Percentiles rank a stretch among this genome's conserved stretches.
Evolutionary conservation across 768 basidiomycete species (phyloP).

Genomic region (Aureoboletus auriporus): DNA sequence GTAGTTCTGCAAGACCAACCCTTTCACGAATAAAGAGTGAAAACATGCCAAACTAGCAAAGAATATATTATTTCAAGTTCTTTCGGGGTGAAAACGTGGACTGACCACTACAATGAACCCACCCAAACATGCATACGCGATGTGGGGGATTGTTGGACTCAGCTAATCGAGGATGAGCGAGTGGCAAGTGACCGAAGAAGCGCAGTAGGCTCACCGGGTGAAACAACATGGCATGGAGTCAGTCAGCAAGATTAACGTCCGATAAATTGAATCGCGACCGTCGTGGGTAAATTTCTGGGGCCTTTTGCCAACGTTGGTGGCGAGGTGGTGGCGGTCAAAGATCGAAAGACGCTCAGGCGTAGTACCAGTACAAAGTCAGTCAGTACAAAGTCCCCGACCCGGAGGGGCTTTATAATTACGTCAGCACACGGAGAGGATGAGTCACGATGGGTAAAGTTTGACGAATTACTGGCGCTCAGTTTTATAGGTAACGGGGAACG

Average conservation of each 20-base stretch:
- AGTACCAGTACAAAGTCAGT: too few relatives aligned
- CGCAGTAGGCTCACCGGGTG: slow-evolving; percentile 39
- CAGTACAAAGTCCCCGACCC: too few relatives aligned
- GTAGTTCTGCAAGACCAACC: slow-evolving; percentile 34
- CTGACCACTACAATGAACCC: slow-evolving; percentile 76
- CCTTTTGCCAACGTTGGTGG: slow-evolving; percentile 2
- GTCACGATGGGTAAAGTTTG: not conserved
- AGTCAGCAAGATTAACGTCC: not conserved
- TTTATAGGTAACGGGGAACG: slow-evolving; percentile 6
- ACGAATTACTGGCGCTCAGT: not conserved
- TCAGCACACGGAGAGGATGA: slow-evolving; percentile 7
- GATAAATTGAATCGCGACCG: slow-evolving; percentile 2
- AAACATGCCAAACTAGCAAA: slow-evolving; percentile 85
- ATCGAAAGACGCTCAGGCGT: not conserved
- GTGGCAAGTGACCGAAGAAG: not conserved
- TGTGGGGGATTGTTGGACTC: slow-evolving; percentile 63
- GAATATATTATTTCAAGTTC: not conserved
- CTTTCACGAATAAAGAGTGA: slow-evolving; percentile 87
- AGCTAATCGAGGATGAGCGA: slow-evolving; percentile 12
- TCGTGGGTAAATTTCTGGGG: not conserved
- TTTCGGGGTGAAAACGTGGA: slow-evolving; percentile 6
- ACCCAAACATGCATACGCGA: slow-evolving; percentile 75
- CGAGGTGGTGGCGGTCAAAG: slow-evolving; percentile 4
- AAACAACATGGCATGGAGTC: slow-evolving; percentile 42
- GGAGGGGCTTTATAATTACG: slow-evolving; percentile 11